Conservation (phyloP, 2,329 filamentous ascomycete species). For the Fusarium buharicum region DNA sequence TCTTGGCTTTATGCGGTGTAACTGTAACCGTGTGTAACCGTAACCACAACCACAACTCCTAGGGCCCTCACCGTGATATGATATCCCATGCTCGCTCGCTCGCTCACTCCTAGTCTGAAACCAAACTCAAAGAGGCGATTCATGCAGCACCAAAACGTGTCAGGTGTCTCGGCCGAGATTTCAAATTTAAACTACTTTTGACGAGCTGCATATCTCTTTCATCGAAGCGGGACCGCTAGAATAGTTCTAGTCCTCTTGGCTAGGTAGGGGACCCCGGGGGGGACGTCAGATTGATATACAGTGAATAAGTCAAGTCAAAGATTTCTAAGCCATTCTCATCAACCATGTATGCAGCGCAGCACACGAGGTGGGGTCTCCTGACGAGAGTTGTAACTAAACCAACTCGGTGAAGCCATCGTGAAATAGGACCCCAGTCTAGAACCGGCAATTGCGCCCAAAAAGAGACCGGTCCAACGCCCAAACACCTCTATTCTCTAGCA, state of each 20-base stretch:
- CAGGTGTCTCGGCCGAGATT: constrained; percentile 42
- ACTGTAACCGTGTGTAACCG: background rate
- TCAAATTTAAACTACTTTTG: constrained; percentile 31
- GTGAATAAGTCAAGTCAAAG: constrained; percentile 8
- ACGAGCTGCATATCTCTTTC: constrained; percentile 34
- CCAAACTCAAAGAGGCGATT: constrained; percentile 16
- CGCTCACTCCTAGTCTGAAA: too few species aligned
- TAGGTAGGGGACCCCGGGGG: constrained; percentile 10
- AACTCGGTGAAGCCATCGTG: constrained; percentile 36
- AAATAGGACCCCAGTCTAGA: constrained; percentile 32
- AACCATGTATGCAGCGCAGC: constrained; percentile 11
- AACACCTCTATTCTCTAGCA: constrained; percentile 31
- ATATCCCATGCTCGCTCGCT: too few species aligned
- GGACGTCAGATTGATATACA: background rate
- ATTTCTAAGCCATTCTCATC: constrained; percentile 5
- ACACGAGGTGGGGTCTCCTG: constrained; percentile 22
- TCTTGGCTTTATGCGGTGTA: constrained; percentile 17
- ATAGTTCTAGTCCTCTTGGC: background rate
- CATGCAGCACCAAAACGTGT: constrained; percentile 24
- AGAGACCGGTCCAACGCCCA: constrained; percentile 10
- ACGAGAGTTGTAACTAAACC: too few species aligned
- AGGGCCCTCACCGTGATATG: too few species aligned
- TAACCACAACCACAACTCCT: too few species aligned
- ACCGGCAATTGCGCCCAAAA: constrained; percentile 19
- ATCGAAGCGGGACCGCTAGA: constrained; percentile 12